Evolutionary conservation across 2,329 filamentous ascomycete genomes (phyloP).

Genomic region (Monosporascus cannonballus): DNA sequence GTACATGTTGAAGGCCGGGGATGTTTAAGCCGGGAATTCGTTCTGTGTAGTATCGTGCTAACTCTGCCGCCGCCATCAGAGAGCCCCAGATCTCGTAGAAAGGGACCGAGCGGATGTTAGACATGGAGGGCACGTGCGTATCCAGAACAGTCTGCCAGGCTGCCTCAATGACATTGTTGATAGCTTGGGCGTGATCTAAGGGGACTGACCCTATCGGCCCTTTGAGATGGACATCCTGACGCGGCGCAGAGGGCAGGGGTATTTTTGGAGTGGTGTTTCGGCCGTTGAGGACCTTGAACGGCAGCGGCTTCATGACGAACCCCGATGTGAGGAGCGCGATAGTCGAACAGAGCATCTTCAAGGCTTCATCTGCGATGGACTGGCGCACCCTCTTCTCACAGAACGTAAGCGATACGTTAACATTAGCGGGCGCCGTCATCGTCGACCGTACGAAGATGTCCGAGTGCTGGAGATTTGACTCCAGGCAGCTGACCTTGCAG

Average conservation of each 20-base stretch:
- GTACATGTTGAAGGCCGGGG: constrained; percentile 28
- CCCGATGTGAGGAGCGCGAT: constrained; percentile 40
- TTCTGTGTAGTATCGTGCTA: constrained; percentile 39
- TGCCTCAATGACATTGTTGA: constrained; percentile 35
- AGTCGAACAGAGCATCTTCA: constrained; percentile 39
- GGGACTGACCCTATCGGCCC: constrained; percentile 27
- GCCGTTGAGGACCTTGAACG: constrained; percentile 38
- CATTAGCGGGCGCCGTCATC: constrained; percentile 27
- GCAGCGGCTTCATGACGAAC: constrained; percentile 39
- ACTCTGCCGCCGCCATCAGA: constrained; percentile 40
- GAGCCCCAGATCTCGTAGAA: constrained; percentile 48
- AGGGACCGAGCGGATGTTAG: constrained; percentile 38
- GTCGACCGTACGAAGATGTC: constrained; percentile 42
- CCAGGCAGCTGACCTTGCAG: constrained; percentile 38
- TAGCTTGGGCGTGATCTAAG: constrained; percentile 31
- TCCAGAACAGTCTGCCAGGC: constrained; percentile 41
- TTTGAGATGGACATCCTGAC: constrained; percentile 13
- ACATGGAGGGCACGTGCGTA: constrained; percentile 30
- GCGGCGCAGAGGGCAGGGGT: constrained; percentile 28
- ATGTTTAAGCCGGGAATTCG: constrained; percentile 32
- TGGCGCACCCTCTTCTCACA: constrained; percentile 36
- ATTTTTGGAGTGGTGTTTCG: constrained; percentile 32
- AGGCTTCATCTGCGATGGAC: constrained; percentile 36
- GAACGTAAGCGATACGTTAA: constrained; percentile 40
- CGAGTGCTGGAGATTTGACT: constrained; percentile 34